These are phyloP conservation scores for Naematelia aurantialba DNA, from an alignment of 768 basidiomycete species.

Conservation along the genomic window DNA sequence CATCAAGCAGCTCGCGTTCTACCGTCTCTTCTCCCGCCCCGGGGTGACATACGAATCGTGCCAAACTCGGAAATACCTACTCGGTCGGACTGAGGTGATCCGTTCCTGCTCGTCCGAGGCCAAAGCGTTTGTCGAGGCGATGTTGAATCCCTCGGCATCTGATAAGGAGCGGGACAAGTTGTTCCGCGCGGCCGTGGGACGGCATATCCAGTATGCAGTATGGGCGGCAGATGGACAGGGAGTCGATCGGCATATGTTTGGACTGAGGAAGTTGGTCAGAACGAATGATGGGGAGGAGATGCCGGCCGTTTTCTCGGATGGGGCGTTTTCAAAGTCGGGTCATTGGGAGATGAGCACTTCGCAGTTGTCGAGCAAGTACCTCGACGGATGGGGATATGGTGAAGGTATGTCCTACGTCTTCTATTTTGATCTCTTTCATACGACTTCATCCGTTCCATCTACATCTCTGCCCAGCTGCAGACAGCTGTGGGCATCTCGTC, in stretches of 20 bases:
- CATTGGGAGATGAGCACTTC: constrained; percentile 95
- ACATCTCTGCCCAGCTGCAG: constrained; percentile 1
- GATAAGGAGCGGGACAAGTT: constrained; percentile 60
- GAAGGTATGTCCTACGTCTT: constrained; percentile 61
- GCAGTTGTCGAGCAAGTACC: constrained; percentile 71
- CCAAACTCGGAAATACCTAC: constrained; percentile 87
- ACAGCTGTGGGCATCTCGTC: no score
- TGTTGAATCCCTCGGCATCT: constrained; percentile 53
- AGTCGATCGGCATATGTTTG: constrained; percentile 92
- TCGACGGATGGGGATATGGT: constrained; percentile 97
- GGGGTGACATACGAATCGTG: constrained; percentile 93
- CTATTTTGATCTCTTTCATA: constrained; percentile 5
- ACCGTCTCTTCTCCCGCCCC: constrained; percentile 65
- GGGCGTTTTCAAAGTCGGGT: constrained; percentile 63
- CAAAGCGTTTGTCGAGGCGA: constrained; percentile 82
- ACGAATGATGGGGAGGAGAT: constrained; percentile 61
- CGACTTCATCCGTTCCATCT: not conserved
- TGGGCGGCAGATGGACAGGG: constrained; percentile 95
- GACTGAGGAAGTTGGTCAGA: constrained; percentile 74
- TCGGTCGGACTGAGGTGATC: constrained; percentile 92
- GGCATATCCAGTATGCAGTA: constrained; percentile 79
- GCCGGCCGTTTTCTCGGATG: constrained; percentile 72
- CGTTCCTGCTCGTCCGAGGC: constrained; percentile 76
- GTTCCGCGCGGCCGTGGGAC: constrained; percentile 69
- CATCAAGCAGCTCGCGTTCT: constrained; percentile 92